Evolutionary conservation across 306 rosid species (phyloP).

Genomic region (Vigna nakashimae): DNA sequence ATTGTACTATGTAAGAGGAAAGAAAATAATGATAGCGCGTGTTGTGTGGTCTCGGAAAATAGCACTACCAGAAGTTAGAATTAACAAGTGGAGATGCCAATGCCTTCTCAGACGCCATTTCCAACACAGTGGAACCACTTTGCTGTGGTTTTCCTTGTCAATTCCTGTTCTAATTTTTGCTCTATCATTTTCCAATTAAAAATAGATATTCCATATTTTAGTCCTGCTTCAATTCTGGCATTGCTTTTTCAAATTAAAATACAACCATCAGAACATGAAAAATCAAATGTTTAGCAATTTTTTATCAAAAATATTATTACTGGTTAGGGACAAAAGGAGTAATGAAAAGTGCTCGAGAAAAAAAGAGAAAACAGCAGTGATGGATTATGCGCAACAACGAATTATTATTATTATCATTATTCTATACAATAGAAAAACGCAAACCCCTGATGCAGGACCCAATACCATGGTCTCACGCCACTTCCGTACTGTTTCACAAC

Average conservation of each 20-base stretch:
- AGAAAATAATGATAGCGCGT: not conserved
- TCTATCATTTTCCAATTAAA: not conserved
- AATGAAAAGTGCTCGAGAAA: not conserved
- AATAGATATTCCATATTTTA: not conserved
- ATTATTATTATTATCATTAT: not conserved
- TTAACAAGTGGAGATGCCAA: not conserved
- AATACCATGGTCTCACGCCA: slow-evolving; percentile 31
- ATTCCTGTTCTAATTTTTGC: no score
- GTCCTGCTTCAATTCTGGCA: not conserved
- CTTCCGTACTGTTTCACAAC: slow-evolving; percentile 3
- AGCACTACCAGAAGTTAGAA: not conserved
- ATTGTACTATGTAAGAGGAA: not conserved
- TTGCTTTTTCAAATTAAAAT: slow-evolving; percentile 4
- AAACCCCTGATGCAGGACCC: slow-evolving; percentile 35
- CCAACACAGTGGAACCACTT: not conserved
- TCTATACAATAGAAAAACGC: not conserved
- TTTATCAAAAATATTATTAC: not conserved
- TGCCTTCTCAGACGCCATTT: not conserved
- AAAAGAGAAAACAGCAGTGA: not conserved
- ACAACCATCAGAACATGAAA: not conserved
- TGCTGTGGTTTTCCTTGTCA: not conserved
- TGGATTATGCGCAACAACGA: not conserved
- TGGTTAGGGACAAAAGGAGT: not conserved
- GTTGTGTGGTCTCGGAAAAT: not conserved
- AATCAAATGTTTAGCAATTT: not conserved